Base-by-base conservation (phyloP, 257 asterid genomes). In the Perilla frutescens region DNA sequence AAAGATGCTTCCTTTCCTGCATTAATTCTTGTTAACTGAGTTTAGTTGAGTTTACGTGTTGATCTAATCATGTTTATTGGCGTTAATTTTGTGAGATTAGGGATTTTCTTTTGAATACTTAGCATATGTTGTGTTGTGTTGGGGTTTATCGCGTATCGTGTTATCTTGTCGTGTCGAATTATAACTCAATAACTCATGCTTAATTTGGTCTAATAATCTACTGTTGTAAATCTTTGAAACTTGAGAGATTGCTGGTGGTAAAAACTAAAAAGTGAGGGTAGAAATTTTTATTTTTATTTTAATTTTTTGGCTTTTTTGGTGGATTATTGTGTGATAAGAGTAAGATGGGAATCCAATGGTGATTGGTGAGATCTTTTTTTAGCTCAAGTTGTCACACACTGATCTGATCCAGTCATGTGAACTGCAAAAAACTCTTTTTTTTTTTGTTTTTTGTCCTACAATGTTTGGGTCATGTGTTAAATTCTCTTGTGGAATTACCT, bases 301-400 rank as follows among this genome's bases (percentile, higher is more conserved):
- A 0, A 10, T 76, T 60, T 31, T 63, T 76, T 48, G 71, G 40
- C 75, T 39, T 43, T 41, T 72, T 76, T 62, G 67, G 57, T 68
- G 63, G 71, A 62, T 63, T 36, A 10, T 69, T 61, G 50, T 62
- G 68, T 76, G 74, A 43, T 78, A 14, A 60, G 8, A 43, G 12
- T 10, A 68, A 39, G 6, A 11, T 68, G 68, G 72, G 79, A 70
- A 77, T 74, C 76, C 71, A 62, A 60, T 63, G 40, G 54, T 68
- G 41, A 74, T 63, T 63, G 66, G 54, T 65, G 54, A 57, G 32
- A 8, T 4, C 40, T 49, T 37, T 53, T 20, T 61, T 6, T 45
- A n/a, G 20, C 50, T 53, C 14, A 12, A 50, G 36, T 72, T 63
- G 61, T 43, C 45, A 1, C 49, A 68, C 43, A 36, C 64, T 45